A percentile compares a stretch with the other conserved stretches of the same genome.
Conservation (phyloP, 495 filamentous ascomycete genomes). For the Aeminium ludgeri region DNA sequence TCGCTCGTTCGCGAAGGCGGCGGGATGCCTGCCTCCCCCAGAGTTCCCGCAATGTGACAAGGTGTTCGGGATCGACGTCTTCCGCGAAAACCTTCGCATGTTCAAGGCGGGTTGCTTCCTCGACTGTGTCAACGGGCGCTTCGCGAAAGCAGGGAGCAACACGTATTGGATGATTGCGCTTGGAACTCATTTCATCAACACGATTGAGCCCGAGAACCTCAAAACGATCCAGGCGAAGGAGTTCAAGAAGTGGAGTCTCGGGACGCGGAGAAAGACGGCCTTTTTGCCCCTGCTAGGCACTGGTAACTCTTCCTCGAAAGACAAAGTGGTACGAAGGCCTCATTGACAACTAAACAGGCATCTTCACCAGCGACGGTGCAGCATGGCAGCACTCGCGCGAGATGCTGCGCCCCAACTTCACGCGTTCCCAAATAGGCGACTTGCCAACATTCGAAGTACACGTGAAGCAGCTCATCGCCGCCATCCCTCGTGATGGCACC, state of each 20-base stretch:
- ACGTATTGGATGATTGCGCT: slow-evolving; percentile 15
- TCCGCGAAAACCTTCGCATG: slow-evolving; percentile 13
- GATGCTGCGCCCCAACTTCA: slow-evolving; percentile 48
- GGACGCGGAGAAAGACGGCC: slow-evolving; percentile 26
- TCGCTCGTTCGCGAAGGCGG: background rate
- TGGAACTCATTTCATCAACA: slow-evolving; percentile 25
- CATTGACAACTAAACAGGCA: slow-evolving; percentile 28
- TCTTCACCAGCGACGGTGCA: slow-evolving; percentile 52
- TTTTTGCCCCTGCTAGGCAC: slow-evolving; percentile 42
- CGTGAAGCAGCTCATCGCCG: slow-evolving; percentile 31
- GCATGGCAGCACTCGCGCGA: slow-evolving; percentile 49
- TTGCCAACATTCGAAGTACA: slow-evolving; percentile 44
- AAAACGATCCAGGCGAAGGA: slow-evolving; percentile 43
- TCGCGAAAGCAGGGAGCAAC: slow-evolving; percentile 9
- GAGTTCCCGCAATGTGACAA: background rate
- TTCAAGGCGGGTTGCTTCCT: slow-evolving; percentile 17
- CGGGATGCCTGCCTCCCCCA: background rate
- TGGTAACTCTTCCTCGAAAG: slow-evolving; percentile 1
- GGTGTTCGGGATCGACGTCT: slow-evolving; percentile 20
- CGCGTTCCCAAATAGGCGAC: slow-evolving; percentile 41
- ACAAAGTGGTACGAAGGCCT: background rate
- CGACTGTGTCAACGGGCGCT: slow-evolving; percentile 8
- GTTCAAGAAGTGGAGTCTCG: slow-evolving; percentile 45
- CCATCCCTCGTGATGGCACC: slow-evolving; percentile 32
- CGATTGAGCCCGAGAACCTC: slow-evolving; percentile 46